A percentile compares a stretch with the other conserved stretches of the same genome.
Evolutionary conservation across 106 monocot genomes (phyloP).

Genomic region (Posidonia australis): DNA sequence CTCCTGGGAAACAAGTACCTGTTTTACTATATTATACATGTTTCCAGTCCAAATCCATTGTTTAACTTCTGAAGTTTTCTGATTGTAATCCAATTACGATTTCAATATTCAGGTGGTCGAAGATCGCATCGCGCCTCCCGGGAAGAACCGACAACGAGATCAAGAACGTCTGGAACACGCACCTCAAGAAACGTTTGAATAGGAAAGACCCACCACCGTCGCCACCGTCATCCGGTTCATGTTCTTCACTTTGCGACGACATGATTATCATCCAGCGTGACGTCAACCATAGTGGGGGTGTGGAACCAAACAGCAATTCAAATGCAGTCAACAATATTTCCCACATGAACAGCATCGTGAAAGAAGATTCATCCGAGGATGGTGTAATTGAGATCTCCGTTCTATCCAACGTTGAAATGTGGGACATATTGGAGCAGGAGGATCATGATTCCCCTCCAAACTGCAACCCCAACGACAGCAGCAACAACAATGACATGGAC

Average conservation of each 20-base stretch:
- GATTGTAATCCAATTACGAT: neutral
- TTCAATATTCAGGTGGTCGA: constrained; percentile 45
- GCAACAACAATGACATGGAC: too few species aligned
- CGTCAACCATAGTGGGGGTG: neutral
- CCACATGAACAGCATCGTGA: neutral
- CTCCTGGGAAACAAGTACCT: constrained; percentile 80
- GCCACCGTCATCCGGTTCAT: neutral
- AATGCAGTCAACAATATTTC: neutral
- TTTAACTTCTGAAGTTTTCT: neutral
- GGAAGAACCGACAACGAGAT: constrained; percentile 89
- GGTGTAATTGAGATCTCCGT: neutral
- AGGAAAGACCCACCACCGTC: neutral
- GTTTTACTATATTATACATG: neutral
- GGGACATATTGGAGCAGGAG: constrained; percentile 17
- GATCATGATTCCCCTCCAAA: neutral
- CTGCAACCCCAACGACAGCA: too few species aligned
- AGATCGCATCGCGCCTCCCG: constrained; percentile 51
- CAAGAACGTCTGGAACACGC: constrained; percentile 87
- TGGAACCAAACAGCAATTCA: neutral
- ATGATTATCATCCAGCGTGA: too few species aligned
- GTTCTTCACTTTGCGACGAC: neutral
- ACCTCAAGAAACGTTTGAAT: constrained; percentile 54
- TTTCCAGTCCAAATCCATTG: too few species aligned
- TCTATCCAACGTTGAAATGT: neutral
- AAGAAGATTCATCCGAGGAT: neutral